Base-by-base conservation (phyloP, 148 eudicot genomes). In the Persicaria maculosa region DNA sequence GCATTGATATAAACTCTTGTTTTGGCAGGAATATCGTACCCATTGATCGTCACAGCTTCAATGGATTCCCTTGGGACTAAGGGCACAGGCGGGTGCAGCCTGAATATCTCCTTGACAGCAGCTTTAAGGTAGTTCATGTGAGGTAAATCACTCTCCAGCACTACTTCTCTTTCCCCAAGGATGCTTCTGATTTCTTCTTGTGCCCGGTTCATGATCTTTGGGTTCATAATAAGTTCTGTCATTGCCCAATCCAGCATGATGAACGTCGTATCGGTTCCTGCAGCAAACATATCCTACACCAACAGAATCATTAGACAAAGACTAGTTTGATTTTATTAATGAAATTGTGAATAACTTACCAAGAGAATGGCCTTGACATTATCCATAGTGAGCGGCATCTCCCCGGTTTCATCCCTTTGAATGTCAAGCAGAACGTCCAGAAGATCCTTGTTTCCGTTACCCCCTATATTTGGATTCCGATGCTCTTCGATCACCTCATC, bases 271-370 rank as follows among this genome's bases (percentile, higher is more conserved):
- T 86, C 87, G 1, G 87, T 85, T 36, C 88, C 92, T 72, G 87
- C 90, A 9, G 87, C 86, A 82, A 85, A 85, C 90, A 86, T 86
- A 77, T 90, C 90, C 94, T 87, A 78, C n/a, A 44, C 19, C 72
- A 68, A 40, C 72, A 40, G 1, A 6, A 15, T 43, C 48, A 68
- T 43, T 14, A 67, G 44, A 12, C 7, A 12, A 11, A 40, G 14
- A 9, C 14, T 52, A 9, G 57, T 52, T 52, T 52, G n/a, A 9
- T 52, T 52, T 52, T 52, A 1, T 52, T 9, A 52, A 52, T 1
- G 8, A 25, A 64, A 64, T 9, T 19, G 47, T 7, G 16, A 46
- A 50, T 4, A 17, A 71, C 82, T 75, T 78, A 88, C 96, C 88
- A 88, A 47, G 52, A 90, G 81, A 72, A 88, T 78, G 44, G 85